Base-by-base conservation (phyloP, 805 yeast genomes). In the Candida cerambycidarum region DNA sequence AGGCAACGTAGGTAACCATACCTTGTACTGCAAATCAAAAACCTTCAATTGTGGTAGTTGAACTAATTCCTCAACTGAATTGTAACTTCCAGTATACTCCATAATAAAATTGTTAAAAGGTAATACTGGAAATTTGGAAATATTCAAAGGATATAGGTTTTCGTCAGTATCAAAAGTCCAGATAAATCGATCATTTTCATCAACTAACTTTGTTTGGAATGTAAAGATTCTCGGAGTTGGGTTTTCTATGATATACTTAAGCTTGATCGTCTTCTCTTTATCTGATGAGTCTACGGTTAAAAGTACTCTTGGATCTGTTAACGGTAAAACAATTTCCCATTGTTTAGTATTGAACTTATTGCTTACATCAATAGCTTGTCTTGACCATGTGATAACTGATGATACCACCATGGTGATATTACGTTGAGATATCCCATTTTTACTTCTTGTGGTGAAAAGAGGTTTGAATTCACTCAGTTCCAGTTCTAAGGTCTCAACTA, bases 181-280 rank as follows among this genome's bases (percentile, higher is more conserved):
- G 4, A 39, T 45, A 46, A 52, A 62, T 46, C 47, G 29, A 4
- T 50, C 55, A 14, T 47, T 44, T 12, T 47, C 53, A 11, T 49
- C 54, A 2, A 50, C 64, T 58, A 80, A 59, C 10, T 69, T 64
- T 2, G 80, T 67, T 10, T 82, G 62, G 51, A 85, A 88, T 9
- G 80, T 79, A 49, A 88, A 79, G 2, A 83, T 74, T 33, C 83
- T 69, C 2, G 84, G 71, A 0, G 95, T 83, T 11, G 95, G 89
- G 54, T 87, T 87, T 55, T 87, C 95, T 38, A 87, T 55, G 39
- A 72, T 69, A 55, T 78, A 86, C 11, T 56, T 65, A 33, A 79
- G 57, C 32, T 55, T 59, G 12, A 68, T 50, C 1, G 45, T 47
- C 23, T 50, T 54, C 13, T 19, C 46, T 1, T 46, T 50, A 3